A percentile compares a stretch with the other conserved stretches of the same genome.
phyloP scores from a whole-genome alignment of 805 yeast species.

The Candida xiaguanensis region DNA sequence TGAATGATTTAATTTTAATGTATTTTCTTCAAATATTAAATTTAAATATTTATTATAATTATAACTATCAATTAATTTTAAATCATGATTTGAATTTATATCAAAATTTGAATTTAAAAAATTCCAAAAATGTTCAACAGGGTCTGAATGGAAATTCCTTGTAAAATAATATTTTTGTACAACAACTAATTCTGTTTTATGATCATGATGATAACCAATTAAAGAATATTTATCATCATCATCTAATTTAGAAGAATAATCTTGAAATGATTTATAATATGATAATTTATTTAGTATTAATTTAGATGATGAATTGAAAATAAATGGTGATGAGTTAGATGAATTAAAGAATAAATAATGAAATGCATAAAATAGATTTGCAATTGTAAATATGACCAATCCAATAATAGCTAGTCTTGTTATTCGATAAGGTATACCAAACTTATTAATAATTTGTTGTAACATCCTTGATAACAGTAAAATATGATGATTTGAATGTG shows the following conservation, averaged over 20 bases:
- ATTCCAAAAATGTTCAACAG: conserved; percentile 13
- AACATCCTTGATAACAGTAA: not conserved
- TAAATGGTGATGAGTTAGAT: conserved; percentile 2
- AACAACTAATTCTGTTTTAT: conserved; percentile 13
- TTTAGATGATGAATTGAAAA: conserved; percentile 1
- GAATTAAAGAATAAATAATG: conserved; percentile 1
- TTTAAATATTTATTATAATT: conserved; percentile 13
- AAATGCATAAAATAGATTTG: conserved; percentile 4
- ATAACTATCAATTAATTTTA: conserved; percentile 16
- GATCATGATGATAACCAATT: conserved; percentile 15
- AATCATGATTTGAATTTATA: conserved; percentile 9
- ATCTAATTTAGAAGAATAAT: conserved; percentile 1
- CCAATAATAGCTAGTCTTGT: conserved; percentile 2
- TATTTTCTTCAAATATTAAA: conserved; percentile 4
- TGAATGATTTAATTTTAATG: conserved; percentile 8
- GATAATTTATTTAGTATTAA: conserved; percentile 6
- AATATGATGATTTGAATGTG: not conserved
- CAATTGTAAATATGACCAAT: conserved; percentile 6
- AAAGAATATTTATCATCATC: conserved; percentile 9
- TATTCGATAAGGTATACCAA: conserved; percentile 2
- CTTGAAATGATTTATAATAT: conserved; percentile 5
- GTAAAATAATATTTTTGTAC: conserved; percentile 12
- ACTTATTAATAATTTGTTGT: conserved; percentile 1
- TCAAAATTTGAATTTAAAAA: conserved; percentile 10
- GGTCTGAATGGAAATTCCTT: conserved; percentile 5